Percentiles rank a stretch among this genome's conserved stretches.
Conservation (phyloP, 176 grass and related monocot species). For the Ampelocalamus luodianensis region DNA sequence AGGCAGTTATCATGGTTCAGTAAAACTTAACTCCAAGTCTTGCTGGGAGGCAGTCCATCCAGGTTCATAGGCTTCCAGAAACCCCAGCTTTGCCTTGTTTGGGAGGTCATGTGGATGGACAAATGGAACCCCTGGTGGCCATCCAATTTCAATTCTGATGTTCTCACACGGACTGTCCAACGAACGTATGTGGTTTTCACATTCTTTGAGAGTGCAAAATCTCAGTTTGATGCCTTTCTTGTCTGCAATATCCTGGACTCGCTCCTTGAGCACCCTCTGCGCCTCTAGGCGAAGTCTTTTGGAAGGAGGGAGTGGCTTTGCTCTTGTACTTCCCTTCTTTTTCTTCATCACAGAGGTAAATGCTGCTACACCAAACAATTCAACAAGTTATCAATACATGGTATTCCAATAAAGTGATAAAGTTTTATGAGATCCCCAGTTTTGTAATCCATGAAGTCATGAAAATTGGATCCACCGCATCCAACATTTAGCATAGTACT, state of each 20-base stretch:
- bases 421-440: background rate
- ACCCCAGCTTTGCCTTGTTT: constrained; percentile 85
- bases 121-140: constrained; percentile 88
- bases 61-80: constrained; percentile 93
- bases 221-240: constrained; percentile 86
- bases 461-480: background rate
- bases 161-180: constrained; percentile 60
- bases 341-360: constrained; percentile 57
- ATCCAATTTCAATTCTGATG: constrained; percentile 75
- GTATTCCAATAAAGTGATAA: background rate
- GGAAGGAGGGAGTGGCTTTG: constrained; percentile 81
- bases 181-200: constrained; percentile 67
- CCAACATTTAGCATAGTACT: background rate
- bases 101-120: constrained; percentile 98
- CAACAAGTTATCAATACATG: constrained; percentile 20
- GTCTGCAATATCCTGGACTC: constrained; percentile 87
- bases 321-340: constrained; percentile 60
- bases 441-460: constrained; percentile 24
- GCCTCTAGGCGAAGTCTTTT: constrained; percentile 88
- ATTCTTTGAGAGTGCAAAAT: constrained; percentile 84
- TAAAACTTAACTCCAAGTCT: constrained; percentile 81
- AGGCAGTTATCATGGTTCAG: constrained; percentile 31
- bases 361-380: constrained; percentile 59
- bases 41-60: constrained; percentile 88
- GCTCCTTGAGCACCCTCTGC: constrained; percentile 91